phyloP scores from a whole-genome alignment of 2,329 filamentous ascomycete species.

The Clonostachys solani region DNA sequence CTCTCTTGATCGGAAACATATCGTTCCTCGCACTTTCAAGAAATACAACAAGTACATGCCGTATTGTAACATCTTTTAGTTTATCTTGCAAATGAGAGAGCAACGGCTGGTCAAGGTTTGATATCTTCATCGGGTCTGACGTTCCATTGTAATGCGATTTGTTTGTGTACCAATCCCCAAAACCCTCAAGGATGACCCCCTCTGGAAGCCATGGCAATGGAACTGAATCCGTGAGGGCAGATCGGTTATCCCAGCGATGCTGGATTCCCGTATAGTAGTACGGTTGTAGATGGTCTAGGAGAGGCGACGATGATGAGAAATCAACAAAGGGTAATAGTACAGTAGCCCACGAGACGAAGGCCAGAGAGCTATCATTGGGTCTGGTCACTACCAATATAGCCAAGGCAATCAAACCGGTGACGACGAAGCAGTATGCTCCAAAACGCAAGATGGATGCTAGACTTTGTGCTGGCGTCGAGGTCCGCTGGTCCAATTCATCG shows the following conservation, averaged over 20 bases:
- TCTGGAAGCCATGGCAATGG: neutral
- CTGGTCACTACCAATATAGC: neutral
- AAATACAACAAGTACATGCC: constrained; percentile 26
- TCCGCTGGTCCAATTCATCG: neutral
- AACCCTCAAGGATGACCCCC: neutral
- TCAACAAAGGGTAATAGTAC: neutral
- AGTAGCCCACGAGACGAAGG: neutral
- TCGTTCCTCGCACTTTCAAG: constrained; percentile 23
- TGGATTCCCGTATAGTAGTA: no score
- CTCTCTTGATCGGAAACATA: constrained; percentile 23
- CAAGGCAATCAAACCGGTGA: no score
- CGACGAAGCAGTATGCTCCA: no score
- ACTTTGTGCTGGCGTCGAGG: neutral
- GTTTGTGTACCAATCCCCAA: neutral
- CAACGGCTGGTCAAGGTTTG: constrained; percentile 20
- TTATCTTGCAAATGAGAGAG: constrained; percentile 6
- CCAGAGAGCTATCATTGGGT: neutral
- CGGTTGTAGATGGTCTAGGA: neutral
- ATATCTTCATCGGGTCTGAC: constrained; percentile 21
- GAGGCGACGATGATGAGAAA: neutral
- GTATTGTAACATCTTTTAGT: constrained; percentile 18
- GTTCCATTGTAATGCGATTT: constrained; percentile 15
- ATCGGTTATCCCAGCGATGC: neutral
- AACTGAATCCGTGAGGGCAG: neutral
- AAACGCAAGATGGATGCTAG: neutral